Conservation (phyloP, 768 basidiomycete genomes). For the Hygrophorus pudorinus region DNA sequence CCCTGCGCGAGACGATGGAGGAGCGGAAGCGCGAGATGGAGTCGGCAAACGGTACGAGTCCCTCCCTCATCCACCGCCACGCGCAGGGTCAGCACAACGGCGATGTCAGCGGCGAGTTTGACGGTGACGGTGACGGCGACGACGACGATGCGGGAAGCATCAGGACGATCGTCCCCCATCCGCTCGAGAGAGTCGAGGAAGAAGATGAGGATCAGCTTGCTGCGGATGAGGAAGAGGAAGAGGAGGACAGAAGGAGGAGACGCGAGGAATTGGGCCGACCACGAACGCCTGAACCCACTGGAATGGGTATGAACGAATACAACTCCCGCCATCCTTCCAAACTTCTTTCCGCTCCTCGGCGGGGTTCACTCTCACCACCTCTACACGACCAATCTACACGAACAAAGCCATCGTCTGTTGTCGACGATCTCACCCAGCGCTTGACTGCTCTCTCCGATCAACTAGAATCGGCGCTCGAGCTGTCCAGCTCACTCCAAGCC, state of each 20-base stretch:
- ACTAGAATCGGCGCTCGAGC: conserved; percentile 94
- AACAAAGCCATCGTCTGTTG: conserved; percentile 15
- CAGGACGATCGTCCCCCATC: conserved; percentile 57
- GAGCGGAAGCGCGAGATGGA: conserved; percentile 10
- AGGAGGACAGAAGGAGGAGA: conserved; percentile 41
- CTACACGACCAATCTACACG: conserved; percentile 11
- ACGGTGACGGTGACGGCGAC: conserved; percentile 62
- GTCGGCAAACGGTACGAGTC: neutral
- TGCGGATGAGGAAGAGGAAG: conserved; percentile 30
- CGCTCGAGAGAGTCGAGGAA: conserved; percentile 63
- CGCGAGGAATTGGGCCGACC: conserved; percentile 59
- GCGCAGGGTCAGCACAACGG: conserved; percentile 18
- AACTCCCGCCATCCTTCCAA: conserved; percentile 10
- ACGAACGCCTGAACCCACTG: conserved; percentile 71
- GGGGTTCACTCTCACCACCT: conserved; percentile 17
- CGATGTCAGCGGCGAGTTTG: conserved; percentile 12
- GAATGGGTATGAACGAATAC: conserved; percentile 34
- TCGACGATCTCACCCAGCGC: conserved; percentile 52
- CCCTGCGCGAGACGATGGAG: conserved; percentile 65
- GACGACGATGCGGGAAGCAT: conserved; percentile 70
- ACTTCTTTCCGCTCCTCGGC: conserved; percentile 10
- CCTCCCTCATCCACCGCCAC: conserved; percentile 15
- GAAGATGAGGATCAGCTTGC: conserved; percentile 57
- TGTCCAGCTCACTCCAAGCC: conserved; percentile 4
- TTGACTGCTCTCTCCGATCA: conserved; percentile 57